Evolutionary conservation across 805 yeast genomes (phyloP), one percentile per base, ranked within the genome.

Genomic region (Metschnikowia santaceciliae): DNA sequence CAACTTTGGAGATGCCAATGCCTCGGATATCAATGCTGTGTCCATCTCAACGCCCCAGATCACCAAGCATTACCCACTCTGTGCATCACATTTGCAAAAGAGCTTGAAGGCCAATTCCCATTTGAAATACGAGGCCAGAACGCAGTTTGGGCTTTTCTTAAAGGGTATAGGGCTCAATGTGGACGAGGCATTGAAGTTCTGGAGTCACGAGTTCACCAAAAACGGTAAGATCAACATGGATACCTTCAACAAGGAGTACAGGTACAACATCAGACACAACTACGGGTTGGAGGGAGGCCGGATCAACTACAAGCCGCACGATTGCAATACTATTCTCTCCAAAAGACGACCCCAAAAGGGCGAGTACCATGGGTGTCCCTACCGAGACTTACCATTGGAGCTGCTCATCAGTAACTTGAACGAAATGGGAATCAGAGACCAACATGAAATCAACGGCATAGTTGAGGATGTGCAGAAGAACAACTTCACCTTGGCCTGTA

Each of bases 301-400:
- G 53, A 86, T 82, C 60, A 88, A 90, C 60, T 90, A 90, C 68
- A 80, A 81, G 60, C 96, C 98, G 3, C 80, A 86, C 85, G 87
- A 84, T 63, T 94, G 97, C 72, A 79, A 82, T 37, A 82, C 85
- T 1, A 89, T 94, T 39, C 67, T 89, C 51, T 75, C 82, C 26
- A 84, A 84, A 58, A 89, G 90, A 6, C 79, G 83, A 55, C 90
- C 96, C 0, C 70, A 75, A 42, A 75, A 78, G 44, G 78, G 76
- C 39, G 96, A 91, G 58, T 79, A 72, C 52, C 97, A 92, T 64
- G 99, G 99, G 2, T 92, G 98, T 68, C 97, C 98, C 4, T 94
- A 88, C 68, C 74, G 96, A 49, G 92, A 87, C 60, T 72, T 87
- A 61, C 75, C 79, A 11, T 64, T 79, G n/a, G 95, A 88, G 42